Evolutionary conservation across 2,329 filamentous ascomycete genomes (phyloP), one percentile per base, ranked within the genome.

Genomic region (Ophiostoma triangulosporum): DNA sequence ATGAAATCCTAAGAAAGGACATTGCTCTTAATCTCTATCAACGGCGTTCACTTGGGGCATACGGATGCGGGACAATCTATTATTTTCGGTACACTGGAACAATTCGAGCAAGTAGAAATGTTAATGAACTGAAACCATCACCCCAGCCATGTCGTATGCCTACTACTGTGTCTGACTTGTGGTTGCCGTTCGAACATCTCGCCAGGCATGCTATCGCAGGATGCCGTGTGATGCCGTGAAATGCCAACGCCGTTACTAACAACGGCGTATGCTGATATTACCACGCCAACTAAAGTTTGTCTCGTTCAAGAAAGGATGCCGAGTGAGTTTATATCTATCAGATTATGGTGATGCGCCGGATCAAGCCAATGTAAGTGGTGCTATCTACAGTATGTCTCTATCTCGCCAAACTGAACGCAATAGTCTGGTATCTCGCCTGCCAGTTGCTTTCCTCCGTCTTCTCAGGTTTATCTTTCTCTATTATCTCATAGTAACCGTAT

Each of bases 41-140:
- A 46, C 33, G 48, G 48, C 48, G 48, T 50, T 50, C 48, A 50
- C 22, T 32, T 33, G 46, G 46, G 46, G 46, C 29, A 48, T 32
- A 31, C 29, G 46, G 46, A 33, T 48, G 46, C 48, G 48, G 48
- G 48, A 38, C 33, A 50, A 40, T 50, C 31, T 38, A 27, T 29
- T 27, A 27, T 29, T 50, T 38, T 40, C 22, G 32, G 20, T 36
- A 20, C 24, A 33, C 46, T 48, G 27, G 46, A 48, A 32, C 46
- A 48, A 17, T 46, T 46, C 24, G 33, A 36, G 48, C 31, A 9
- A 17, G 32, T 32, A 48, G 48, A 55, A 55, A 55, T 43, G 36
- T 26, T 38, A n/a, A 54, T 51, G 45, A 51, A 24, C 14, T 48
- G 46, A 48, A 48, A 31, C 17, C 26, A 32, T 29, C 43, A 46